These are phyloP conservation scores for Dactylella cylindrospora DNA, from an alignment of 2,329 filamentous ascomycete genomes.

Conservation along the genomic window DNA sequence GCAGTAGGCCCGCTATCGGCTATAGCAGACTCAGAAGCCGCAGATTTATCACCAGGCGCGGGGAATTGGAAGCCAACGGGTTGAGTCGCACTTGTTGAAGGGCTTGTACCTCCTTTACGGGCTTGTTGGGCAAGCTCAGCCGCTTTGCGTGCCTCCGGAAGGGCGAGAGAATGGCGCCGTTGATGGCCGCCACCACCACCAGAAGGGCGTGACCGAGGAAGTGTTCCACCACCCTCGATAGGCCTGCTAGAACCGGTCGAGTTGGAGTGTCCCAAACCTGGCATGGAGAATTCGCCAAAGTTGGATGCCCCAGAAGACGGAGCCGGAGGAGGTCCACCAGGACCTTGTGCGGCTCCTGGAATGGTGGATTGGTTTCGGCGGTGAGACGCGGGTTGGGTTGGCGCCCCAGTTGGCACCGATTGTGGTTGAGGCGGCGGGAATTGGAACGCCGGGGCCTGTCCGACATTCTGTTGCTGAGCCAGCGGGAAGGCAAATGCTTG, in stretches of 20 bases:
- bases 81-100: slow-evolving; percentile 56
- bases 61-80: slow-evolving; percentile 82
- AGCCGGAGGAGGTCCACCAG: slow-evolving; percentile 85
- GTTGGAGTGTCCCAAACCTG: slow-evolving; percentile 52
- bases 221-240: slow-evolving; percentile 44
- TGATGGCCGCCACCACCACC: slow-evolving; percentile 80
- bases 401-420: slow-evolving; percentile 69
- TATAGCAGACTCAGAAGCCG: slow-evolving; percentile 51
- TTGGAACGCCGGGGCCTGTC: slow-evolving; percentile 76
- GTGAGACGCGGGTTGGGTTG: slow-evolving; percentile 79
- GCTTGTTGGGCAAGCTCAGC: slow-evolving; percentile 79
- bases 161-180: slow-evolving; percentile 87
- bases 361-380: slow-evolving; percentile 97
- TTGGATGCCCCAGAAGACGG: slow-evolving; percentile 80
- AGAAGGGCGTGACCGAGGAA: slow-evolving; percentile 52
- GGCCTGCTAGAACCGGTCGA: slow-evolving; percentile 43
- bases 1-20: slow-evolving; percentile 49
- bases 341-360: slow-evolving; percentile 72
- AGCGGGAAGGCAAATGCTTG: slow-evolving; percentile 72
- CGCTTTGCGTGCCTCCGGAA: slow-evolving; percentile 96
- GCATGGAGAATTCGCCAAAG: slow-evolving; percentile 76
- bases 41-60: slow-evolving; percentile 63
- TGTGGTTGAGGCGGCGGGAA: slow-evolving; percentile 67
- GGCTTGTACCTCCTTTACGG: slow-evolving; percentile 78
- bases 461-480: slow-evolving; percentile 73